These are phyloP conservation scores for Metarhizium brunneum DNA, from an alignment of 2,329 filamentous ascomycete genomes.

Conservation along the genomic window DNA sequence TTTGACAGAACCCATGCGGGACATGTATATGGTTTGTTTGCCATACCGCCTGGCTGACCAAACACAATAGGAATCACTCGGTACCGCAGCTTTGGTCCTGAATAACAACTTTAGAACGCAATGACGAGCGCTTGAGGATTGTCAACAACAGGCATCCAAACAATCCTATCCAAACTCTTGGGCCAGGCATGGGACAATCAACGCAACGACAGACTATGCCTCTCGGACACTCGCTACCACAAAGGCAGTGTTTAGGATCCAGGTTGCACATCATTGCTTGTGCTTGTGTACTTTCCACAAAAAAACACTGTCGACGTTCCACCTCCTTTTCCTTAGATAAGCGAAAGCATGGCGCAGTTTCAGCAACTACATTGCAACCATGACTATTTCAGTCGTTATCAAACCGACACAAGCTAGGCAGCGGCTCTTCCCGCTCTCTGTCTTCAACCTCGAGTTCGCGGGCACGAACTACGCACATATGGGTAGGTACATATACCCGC, in stretches of 20 bases:
- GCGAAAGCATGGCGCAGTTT: not conserved
- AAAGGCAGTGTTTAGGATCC: not conserved
- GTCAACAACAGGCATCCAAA: not conserved
- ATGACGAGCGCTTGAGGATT: not conserved
- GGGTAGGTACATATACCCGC: not conserved
- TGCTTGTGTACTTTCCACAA: not conserved
- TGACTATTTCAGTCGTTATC: no score
- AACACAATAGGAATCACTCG: not conserved
- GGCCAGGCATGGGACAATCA: not conserved
- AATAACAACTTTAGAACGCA: not conserved
- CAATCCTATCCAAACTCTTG: not conserved
- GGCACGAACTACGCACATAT: not conserved
- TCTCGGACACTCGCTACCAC: not conserved
- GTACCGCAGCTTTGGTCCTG: not conserved
- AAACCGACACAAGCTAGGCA: not conserved
- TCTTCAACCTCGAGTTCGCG: not conserved
- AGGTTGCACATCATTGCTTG: not conserved
- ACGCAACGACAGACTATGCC: not conserved
- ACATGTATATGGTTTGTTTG: not conserved
- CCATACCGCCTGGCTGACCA: not conserved
- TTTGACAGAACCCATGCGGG: not conserved
- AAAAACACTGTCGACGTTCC: not conserved
- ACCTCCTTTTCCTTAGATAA: not conserved
- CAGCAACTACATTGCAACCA: not conserved
- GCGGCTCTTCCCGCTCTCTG: not conserved